Evolutionary conservation across 306 rosid genomes (phyloP), one percentile per base, ranked within the genome.

Genomic region (Mimosa bimucronata): DNA sequence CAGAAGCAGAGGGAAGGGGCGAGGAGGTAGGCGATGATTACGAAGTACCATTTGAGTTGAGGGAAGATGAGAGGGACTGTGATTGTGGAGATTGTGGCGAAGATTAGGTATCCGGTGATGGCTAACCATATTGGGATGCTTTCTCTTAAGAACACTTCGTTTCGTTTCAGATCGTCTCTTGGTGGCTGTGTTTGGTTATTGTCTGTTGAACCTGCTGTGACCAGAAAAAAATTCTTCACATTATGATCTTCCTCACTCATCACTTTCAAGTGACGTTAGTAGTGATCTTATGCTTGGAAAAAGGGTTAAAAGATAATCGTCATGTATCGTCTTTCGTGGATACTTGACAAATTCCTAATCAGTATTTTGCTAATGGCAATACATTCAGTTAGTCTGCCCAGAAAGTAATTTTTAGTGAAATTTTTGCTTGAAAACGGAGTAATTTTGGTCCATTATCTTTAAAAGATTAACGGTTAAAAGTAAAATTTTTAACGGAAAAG

Each of bases 1-100:
- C 99, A 96, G 90, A 96, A 96, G 86, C 99, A 87, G 2, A 96
- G 97, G 60, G 97, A 88, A 2, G 99, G 99, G 0, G 98, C 99
- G 10, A 91, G 83, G 41, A 88, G 41, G 76, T 96, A 96, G 62
- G 99, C 97, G 5, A 90, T 85, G 14, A 89, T 89, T 67, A 93
- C 93, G 62, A 79, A 96, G 45, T 96, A 91, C 99, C 99, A 96
- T 81, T 96, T 93, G 82, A 96, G 66, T 81, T 86, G 88, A 9
- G 97, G 98, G 84, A 96, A 96, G 93, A 96, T 96, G 71, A 88
- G 16, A 14, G 99, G 99, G 53, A 96, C 88, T n/a, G 89, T 88
- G n/a, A 96, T 38, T 74, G 90, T 77, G 3, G 99, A 90, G 60
- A 96, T 46, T 31, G 91, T n/a, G 73, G 97, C 85, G 83, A 93